Percentiles rank a stretch among this genome's conserved stretches.
Evolutionary conservation across 805 yeast species (phyloP).

Genomic region (Saturnispora bothae): DNA sequence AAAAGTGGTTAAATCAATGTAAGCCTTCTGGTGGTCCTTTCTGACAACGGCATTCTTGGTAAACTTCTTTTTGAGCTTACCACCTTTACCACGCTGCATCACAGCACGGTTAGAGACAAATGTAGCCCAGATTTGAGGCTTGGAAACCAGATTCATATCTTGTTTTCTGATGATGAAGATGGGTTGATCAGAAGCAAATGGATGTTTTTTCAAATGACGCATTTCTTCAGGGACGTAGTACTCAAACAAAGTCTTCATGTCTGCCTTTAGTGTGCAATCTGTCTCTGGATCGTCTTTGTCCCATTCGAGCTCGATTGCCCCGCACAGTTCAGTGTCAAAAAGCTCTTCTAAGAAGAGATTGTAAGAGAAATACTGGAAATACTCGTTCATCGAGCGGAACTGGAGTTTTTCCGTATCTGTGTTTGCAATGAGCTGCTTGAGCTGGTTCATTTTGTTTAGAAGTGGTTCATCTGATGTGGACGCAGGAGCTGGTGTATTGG

Average conservation of each 20-base stretch:
- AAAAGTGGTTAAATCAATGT: conserved; percentile 41
- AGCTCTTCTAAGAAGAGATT: conserved; percentile 56
- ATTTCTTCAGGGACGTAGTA: conserved; percentile 40
- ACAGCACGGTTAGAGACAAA: conserved; percentile 35
- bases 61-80: conserved; percentile 13
- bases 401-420: conserved; percentile 27
- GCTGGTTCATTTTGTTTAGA: conserved; percentile 9
- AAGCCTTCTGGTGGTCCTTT: conserved; percentile 11
- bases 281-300: conserved; percentile 13
- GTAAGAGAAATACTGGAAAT: conserved; percentile 49
- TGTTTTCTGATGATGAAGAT: conserved; percentile 38
- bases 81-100: conserved; percentile 24
- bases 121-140: conserved; percentile 42
- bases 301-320: conserved; percentile 34
- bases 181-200: conserved; percentile 50
- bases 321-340: conserved; percentile 34
- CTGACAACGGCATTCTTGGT: conserved; percentile 9
- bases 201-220: conserved; percentile 43
- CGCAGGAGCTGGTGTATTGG: background rate
- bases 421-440: conserved; percentile 16
- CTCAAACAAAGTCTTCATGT: conserved; percentile 38
- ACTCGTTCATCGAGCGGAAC: conserved; percentile 42
- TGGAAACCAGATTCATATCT: conserved; percentile 29
- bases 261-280: conserved; percentile 33
- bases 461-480: background rate